These are phyloP conservation scores for Paraphoma chrysanthemicola DNA, from an alignment of 2,329 filamentous ascomycete species.

Conservation along the genomic window DNA sequence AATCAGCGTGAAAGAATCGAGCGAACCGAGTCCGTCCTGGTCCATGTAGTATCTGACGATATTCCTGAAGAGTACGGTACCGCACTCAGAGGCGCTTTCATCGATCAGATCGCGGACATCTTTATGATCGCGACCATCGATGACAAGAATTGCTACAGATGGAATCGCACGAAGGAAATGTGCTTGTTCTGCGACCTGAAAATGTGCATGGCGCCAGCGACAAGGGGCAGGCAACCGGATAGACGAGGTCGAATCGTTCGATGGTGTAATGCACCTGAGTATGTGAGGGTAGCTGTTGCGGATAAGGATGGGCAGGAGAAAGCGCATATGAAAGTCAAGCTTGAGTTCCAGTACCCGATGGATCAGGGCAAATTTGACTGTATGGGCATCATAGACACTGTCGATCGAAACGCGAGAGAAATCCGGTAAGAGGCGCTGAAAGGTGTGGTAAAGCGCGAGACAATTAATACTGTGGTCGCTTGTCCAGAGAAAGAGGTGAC, in stretches of 20 bases:
- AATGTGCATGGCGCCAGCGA: background rate
- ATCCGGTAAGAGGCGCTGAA: background rate
- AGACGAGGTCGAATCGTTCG: background rate
- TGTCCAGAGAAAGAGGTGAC: background rate
- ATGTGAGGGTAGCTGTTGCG: slow-evolving; percentile 2
- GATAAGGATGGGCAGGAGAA: background rate
- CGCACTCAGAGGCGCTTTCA: background rate
- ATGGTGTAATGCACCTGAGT: slow-evolving; percentile 10
- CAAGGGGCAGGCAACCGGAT: background rate
- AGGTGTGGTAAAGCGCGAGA: background rate
- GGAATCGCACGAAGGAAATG: slow-evolving; percentile 1
- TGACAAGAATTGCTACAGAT: slow-evolving; percentile 8
- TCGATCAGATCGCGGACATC: slow-evolving; percentile 6
- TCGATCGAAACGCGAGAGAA: background rate
- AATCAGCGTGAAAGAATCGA: background rate
- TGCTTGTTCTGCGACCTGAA: background rate
- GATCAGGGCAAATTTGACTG: background rate
- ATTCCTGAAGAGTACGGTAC: background rate
- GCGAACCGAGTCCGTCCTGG: background rate
- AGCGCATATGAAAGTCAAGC: slow-evolving; percentile 2
- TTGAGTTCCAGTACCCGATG: slow-evolving; percentile 1
- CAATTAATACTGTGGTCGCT: background rate
- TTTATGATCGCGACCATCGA: background rate
- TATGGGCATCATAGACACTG: background rate
- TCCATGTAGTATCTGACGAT: background rate